Evolutionary conservation across 1,284 basidiomycete genomes (phyloP).

Genomic region (Mycosarcoma mackinlayi): DNA sequence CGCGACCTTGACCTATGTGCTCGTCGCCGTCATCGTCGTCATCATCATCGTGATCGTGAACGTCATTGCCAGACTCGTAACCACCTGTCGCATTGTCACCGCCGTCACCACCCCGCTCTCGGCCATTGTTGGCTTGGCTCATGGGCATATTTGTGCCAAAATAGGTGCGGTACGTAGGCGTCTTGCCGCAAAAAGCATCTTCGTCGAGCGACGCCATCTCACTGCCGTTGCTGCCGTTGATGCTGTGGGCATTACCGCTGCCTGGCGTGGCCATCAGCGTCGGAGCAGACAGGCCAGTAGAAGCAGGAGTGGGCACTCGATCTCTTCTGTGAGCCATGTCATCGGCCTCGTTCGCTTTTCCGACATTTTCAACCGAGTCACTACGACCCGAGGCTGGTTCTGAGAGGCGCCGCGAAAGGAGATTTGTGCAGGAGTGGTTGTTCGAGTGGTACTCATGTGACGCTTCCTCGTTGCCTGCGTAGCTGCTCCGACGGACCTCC

Average conservation of each 20-base stretch:
- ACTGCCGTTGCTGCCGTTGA: neutral
- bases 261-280: neutral
- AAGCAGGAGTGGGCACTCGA: neutral
- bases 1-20: slow-evolving; percentile 3
- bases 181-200: slow-evolving; percentile 30
- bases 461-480: neutral
- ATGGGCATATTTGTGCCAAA: slow-evolving; percentile 12
- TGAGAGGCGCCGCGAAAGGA: slow-evolving; percentile 19
- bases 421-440: neutral
- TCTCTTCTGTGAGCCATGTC: neutral
- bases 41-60: no score
- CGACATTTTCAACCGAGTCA: neutral
- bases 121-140: neutral
- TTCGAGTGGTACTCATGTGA: neutral
- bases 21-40: no score
- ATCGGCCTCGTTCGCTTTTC: neutral
- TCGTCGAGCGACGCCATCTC: slow-evolving; percentile 28
- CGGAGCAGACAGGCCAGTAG: neutral
- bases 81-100: neutral
- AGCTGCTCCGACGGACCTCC: neutral
- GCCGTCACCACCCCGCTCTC: neutral
- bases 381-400: neutral
- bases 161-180: slow-evolving; percentile 30
- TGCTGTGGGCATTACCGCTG: neutral
- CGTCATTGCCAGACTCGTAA: slow-evolving; percentile 1